A percentile compares a stretch with the other conserved stretches of the same genome.
Conservation (phyloP, 176 grass and related monocot species). For the Poa pratensis region DNA sequence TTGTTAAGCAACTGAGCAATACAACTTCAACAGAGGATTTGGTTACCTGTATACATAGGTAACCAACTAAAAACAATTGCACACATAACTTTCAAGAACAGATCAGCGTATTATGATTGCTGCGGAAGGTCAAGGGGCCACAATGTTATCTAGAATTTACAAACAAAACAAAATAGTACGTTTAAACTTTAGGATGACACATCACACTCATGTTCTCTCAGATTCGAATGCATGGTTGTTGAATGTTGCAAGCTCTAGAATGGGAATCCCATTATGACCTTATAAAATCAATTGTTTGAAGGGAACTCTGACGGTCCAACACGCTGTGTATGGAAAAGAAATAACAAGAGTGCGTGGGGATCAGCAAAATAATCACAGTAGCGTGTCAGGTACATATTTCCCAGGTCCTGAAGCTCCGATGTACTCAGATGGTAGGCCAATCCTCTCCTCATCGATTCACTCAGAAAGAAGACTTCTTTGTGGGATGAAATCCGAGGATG, state of each 20-base stretch:
- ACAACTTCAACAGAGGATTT: too few species aligned
- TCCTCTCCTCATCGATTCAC: not conserved
- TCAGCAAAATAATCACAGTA: constrained; percentile 6
- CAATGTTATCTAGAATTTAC: not conserved
- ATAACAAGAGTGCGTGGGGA: not conserved
- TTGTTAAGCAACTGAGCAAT: too few species aligned
- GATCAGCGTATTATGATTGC: too few species aligned
- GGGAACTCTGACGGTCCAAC: not conserved
- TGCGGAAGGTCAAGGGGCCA: not conserved
- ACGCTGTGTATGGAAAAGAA: not conserved
- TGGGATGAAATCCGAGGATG: not conserved
- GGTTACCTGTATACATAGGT: too few species aligned
- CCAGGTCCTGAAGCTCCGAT: not conserved
- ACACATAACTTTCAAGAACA: too few species aligned
- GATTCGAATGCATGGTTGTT: not conserved
- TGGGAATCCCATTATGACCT: not conserved
- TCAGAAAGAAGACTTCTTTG: not conserved
- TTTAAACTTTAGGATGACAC: not conserved
- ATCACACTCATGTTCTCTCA: not conserved
- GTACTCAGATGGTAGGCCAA: not conserved
- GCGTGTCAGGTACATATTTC: not conserved
- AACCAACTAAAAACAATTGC: too few species aligned
- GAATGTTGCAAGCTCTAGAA: not conserved
- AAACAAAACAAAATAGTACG: not conserved
- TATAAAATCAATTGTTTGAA: too few species aligned